Evolutionary conservation across 371 early-diverging fungal genomes (phyloP).

Genomic region (Mucor irregularis): DNA sequence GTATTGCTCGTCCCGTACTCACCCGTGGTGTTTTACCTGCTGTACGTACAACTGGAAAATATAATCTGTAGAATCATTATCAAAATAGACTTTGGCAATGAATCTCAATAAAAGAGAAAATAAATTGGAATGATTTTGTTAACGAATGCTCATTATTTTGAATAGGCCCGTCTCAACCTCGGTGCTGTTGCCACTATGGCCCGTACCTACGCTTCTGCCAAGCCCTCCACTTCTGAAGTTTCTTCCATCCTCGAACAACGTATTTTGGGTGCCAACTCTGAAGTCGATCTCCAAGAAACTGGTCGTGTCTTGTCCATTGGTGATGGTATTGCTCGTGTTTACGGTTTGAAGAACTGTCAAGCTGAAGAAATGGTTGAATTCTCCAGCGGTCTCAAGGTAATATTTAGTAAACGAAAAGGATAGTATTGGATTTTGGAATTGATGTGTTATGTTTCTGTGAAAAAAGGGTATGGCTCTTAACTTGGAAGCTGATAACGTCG

Average conservation of each 20-base stretch:
- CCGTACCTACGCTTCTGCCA: slow-evolving; percentile 59
- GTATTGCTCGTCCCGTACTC: slow-evolving; percentile 50
- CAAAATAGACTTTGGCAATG: background rate
- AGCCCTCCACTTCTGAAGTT: slow-evolving; percentile 80
- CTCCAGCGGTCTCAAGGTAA: slow-evolving; percentile 91
- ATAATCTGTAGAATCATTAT: background rate
- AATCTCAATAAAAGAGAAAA: background rate
- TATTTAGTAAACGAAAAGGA: background rate
- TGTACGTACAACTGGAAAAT: slow-evolving; percentile 26
- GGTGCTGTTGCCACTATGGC: slow-evolving; percentile 53
- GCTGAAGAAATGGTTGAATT: slow-evolving; percentile 99
- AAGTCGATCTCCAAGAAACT: slow-evolving; percentile 92
- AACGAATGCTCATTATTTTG: background rate
- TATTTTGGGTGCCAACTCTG: slow-evolving; percentile 80
- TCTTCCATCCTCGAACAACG: slow-evolving; percentile 91
- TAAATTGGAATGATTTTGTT: background rate
- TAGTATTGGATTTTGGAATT: background rate
- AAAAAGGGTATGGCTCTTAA: slow-evolving; percentile 93
- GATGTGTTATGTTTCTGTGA: background rate
- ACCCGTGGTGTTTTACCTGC: slow-evolving; percentile 46
- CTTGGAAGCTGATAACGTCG: slow-evolving; percentile 97
- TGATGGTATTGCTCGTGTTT: slow-evolving; percentile 99
- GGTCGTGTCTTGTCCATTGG: slow-evolving; percentile 97
- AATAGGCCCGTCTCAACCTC: slow-evolving; percentile 57
- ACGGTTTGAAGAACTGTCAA: slow-evolving; percentile 95